Conservation (phyloP, 1,139 yeast species). For the Protomyces pachydermus region DNA sequence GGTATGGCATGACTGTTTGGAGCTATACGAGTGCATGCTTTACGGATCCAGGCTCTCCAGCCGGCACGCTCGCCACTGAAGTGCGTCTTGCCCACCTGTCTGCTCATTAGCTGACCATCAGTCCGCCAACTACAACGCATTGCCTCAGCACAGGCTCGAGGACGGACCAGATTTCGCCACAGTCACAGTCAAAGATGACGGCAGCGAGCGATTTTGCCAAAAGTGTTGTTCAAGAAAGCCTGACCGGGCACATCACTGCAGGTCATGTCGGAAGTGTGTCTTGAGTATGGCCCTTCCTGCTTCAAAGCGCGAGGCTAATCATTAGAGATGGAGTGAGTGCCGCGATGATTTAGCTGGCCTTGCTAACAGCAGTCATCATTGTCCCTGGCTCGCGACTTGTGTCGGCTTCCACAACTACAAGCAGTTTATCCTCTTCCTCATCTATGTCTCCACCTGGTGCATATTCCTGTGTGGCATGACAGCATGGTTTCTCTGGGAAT, state of each 20-base stretch:
- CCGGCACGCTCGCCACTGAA: background rate
- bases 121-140: background rate
- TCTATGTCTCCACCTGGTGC: slow-evolving; percentile 53
- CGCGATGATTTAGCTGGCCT: background rate
- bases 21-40: slow-evolving; percentile 26
- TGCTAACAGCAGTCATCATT: slow-evolving; percentile 14
- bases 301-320: background rate
- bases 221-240: slow-evolving; percentile 26
- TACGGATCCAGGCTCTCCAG: slow-evolving; percentile 28
- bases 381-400: slow-evolving; percentile 90
- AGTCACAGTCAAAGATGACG: slow-evolving; percentile 28
- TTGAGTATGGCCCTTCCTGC: slow-evolving; percentile 11
- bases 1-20: slow-evolving; percentile 17
- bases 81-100: background rate
- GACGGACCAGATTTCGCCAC: slow-evolving; percentile 6
- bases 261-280: slow-evolving; percentile 25
- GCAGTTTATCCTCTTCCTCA: slow-evolving; percentile 67
- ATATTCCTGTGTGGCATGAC: slow-evolving; percentile 33
- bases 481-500: slow-evolving; percentile 7
- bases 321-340: slow-evolving; percentile 23
- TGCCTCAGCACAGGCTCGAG: slow-evolving; percentile 5
- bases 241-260: slow-evolving; percentile 29
- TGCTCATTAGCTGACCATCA: background rate
- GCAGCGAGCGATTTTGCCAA: slow-evolving; percentile 26
- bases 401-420: slow-evolving; percentile 80